Conservation (phyloP, 192 early-diverging fungal species). For the Phycomyces nitens region DNA sequence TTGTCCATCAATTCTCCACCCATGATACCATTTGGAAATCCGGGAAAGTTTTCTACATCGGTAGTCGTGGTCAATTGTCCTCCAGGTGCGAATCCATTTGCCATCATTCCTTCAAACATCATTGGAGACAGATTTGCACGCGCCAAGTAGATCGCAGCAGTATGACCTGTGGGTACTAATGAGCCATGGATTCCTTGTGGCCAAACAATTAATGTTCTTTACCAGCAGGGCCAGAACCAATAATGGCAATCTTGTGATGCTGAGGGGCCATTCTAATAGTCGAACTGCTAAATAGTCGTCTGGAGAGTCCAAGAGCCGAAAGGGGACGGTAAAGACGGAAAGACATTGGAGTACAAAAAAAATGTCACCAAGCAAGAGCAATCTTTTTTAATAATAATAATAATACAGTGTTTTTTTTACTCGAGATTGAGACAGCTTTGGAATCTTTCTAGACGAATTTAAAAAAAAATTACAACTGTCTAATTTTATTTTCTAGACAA, state of each 20-base stretch:
- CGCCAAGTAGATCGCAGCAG: slow-evolving; percentile 92
- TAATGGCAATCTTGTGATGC: slow-evolving; percentile 62
- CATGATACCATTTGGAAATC: slow-evolving; percentile 88
- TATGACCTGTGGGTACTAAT: slow-evolving; percentile 61
- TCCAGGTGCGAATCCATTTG: slow-evolving; percentile 69
- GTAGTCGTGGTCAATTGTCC: slow-evolving; percentile 91
- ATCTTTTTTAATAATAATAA: too few species aligned
- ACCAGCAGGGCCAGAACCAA: slow-evolving; percentile 92
- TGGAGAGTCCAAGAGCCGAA: background rate
- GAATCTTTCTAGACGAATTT: too few species aligned
- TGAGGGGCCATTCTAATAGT: slow-evolving; percentile 22
- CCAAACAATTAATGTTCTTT: slow-evolving; percentile 5
- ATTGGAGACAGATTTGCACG: slow-evolving; percentile 90
- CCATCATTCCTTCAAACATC: slow-evolving; percentile 95
- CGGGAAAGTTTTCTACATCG: slow-evolving; percentile 94
- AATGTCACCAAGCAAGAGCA: too few species aligned
- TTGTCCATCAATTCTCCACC: slow-evolving; percentile 84
- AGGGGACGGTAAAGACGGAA: too few species aligned
- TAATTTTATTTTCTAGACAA: too few species aligned
- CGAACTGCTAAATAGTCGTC: background rate
- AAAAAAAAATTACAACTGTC: too few species aligned
- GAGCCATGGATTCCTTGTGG: too few species aligned
- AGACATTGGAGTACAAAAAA: too few species aligned
- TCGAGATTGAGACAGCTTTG: too few species aligned
- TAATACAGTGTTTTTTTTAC: too few species aligned